A percentile compares a stretch with the other conserved stretches of the same genome.
Conservation (phyloP, 805 yeast species). For the Ogataea wickerhamii region DNA sequence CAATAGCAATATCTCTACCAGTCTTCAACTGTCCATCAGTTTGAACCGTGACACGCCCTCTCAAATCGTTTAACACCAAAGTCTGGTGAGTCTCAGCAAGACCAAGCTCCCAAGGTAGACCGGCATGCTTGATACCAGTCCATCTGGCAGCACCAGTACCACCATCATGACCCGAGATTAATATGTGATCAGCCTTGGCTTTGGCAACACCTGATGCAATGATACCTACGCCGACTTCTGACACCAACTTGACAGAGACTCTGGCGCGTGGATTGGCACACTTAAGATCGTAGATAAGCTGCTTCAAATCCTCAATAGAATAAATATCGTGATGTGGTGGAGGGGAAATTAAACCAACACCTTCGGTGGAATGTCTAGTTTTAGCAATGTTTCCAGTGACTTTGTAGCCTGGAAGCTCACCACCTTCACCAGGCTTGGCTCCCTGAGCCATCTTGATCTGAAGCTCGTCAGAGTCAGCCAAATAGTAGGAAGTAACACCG, state of each 20-base stretch:
- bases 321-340: slow-evolving; percentile 99
- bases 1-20: slow-evolving; percentile 95
- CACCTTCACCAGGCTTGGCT: slow-evolving; percentile 99
- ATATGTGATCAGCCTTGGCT: slow-evolving; percentile 95
- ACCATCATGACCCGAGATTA: slow-evolving; percentile 98
- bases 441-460: slow-evolving; percentile 99
- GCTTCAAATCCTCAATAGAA: slow-evolving; percentile 96
- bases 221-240: slow-evolving; percentile 98
- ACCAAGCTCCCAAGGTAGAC: slow-evolving; percentile 98
- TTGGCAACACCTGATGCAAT: slow-evolving; percentile 99
- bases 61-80: slow-evolving; percentile 86
- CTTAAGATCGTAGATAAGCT: slow-evolving; percentile 91
- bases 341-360: slow-evolving; percentile 95
- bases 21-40: slow-evolving; percentile 99
- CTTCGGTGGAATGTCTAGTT: slow-evolving; percentile 94
- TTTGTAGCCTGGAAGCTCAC: slow-evolving; percentile 94
- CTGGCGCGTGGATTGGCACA: slow-evolving; percentile 97
- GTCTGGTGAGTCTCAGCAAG: slow-evolving; percentile 98
- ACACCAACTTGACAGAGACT: slow-evolving; percentile 92
- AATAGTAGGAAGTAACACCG: slow-evolving; percentile 93
- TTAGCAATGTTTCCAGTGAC: slow-evolving; percentile 85
- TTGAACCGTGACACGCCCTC: slow-evolving; percentile 94
- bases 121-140: slow-evolving; percentile 96
- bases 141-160: slow-evolving; percentile 99
- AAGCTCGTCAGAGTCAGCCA: slow-evolving; percentile 94